Conservation (phyloP, 176 grass and related monocot genomes). For the Oryza glaberrima region DNA sequence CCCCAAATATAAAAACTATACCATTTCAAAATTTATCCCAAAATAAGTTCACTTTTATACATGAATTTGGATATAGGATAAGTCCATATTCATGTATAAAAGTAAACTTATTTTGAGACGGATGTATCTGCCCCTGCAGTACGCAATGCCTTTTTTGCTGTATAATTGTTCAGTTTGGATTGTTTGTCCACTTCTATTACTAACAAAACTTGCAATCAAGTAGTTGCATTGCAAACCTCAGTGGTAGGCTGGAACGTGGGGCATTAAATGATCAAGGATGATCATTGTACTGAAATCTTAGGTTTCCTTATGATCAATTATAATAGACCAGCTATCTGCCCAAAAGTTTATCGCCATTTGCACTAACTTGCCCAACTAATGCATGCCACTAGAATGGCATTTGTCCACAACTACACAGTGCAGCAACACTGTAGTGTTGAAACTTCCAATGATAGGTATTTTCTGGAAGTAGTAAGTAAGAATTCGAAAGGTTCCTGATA, state of each 20-base stretch:
- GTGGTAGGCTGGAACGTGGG: background rate
- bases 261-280: background rate
- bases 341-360: slow-evolving; percentile 24
- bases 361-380: no score
- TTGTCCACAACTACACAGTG: background rate
- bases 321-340: background rate
- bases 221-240: slow-evolving; percentile 19
- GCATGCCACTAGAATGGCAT: no score
- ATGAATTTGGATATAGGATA: no score
- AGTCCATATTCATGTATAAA: no score
- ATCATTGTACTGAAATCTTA: slow-evolving; percentile 30
- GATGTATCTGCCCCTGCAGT: background rate
- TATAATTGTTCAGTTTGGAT: background rate
- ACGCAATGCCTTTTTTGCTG: background rate
- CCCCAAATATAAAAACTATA: no score
- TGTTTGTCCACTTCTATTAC: background rate
- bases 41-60: no score
- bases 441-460: background rate
- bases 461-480: background rate
- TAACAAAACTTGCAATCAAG: background rate
- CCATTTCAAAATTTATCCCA: no score
- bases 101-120: no score
- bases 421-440: background rate
- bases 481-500: background rate
- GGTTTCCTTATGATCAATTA: background rate